These are phyloP conservation scores for Trichoderma pleuroti DNA, from an alignment of 2,329 filamentous ascomycete genomes.

Conservation along the genomic window DNA sequence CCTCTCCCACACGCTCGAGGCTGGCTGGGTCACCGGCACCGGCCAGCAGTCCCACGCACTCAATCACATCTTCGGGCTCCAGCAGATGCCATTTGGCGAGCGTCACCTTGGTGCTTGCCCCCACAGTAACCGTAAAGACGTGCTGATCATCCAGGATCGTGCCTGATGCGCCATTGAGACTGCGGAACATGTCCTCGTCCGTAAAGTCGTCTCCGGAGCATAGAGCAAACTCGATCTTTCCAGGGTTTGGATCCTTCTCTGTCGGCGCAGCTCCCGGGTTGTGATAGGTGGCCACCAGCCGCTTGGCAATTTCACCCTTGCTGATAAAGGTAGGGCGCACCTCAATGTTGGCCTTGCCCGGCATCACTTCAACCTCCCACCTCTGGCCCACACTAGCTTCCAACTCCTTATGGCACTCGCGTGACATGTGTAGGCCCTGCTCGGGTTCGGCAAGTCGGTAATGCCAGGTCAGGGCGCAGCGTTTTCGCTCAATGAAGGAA, in stretches of 20 bases:
- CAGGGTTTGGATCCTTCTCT: conserved; percentile 39
- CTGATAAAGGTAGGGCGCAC: conserved; percentile 97
- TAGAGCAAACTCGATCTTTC: conserved; percentile 77
- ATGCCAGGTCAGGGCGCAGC: conserved; percentile 94
- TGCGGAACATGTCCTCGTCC: conserved; percentile 94
- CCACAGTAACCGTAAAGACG: conserved; percentile 88
- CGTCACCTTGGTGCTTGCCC: conserved; percentile 87
- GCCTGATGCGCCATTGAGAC: conserved; percentile 60
- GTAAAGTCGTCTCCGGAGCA: conserved; percentile 96
- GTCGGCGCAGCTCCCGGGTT: conserved; percentile 44
- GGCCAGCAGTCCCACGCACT: conserved; percentile 56
- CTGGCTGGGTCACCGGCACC: conserved; percentile 41
- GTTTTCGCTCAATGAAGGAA: conserved; percentile 90
- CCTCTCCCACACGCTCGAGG: conserved; percentile 44
- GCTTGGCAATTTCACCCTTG: conserved; percentile 92
- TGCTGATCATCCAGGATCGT: conserved; percentile 56
- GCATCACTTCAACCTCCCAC: conserved; percentile 95
- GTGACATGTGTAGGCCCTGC: conserved; percentile 74
- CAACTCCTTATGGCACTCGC: conserved; percentile 77
- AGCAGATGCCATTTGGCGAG: conserved; percentile 85
- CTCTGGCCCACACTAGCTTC: conserved; percentile 70
- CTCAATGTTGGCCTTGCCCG: conserved; percentile 93
- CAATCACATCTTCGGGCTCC: conserved; percentile 84
- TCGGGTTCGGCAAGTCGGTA: conserved; percentile 89
- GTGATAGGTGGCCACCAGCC: conserved; percentile 72